Base-by-base conservation (phyloP, 441 rosid species). In the Mallotus japonicus region DNA sequence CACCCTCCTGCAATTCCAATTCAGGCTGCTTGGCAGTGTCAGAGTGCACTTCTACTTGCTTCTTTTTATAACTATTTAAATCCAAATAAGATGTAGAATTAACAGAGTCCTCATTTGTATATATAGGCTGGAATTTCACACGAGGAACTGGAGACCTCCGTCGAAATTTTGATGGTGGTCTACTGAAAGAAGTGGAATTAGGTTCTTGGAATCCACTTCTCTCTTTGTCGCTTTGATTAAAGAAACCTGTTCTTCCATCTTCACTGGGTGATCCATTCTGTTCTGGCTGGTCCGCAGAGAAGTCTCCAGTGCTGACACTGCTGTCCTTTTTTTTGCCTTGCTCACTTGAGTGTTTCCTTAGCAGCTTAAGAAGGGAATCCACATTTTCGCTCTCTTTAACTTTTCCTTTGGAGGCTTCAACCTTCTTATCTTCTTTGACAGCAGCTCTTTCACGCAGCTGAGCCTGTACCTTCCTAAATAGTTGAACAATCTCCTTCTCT, bases 391-490 rank as follows among this genome's bases (percentile, higher is more conserved):
- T 86, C 74, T 84, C 88, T 80, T 82, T 90, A 4, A 86, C 79
- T 71, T 85, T 83, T 55, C 87, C 88, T 68, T 79, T 80, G 10
- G 81, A 51, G 61, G 87, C 63, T 61, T 83, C 89, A n/a, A 73
- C 76, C 80, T 81, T 84, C 75, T 81, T 83, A 16, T 84, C 89
- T 75, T 88, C 88, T 78, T 83, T 88, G 55, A 71, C 71, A 0
- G 84, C 89, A 50, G 92, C 92, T 86, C 90, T 86, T 81, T 87
- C 89, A 69, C 91, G 84, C 74, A 93, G 92, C 73, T 86, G 87
- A 75, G 87, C 81, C 72, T 93, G 98, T 61, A 91, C 93, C 85
- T 93, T 88, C 83, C 83, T 82, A 80, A 93, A 93, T 62, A 91
- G 85, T 73, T 91, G 87, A 66, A 88, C 90, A 76, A 93, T 86